A percentile compares a stretch with the other conserved stretches of the same genome.
phyloP scores from a whole-genome alignment of 805 yeast genomes.

The Brettanomyces anomalus region DNA sequence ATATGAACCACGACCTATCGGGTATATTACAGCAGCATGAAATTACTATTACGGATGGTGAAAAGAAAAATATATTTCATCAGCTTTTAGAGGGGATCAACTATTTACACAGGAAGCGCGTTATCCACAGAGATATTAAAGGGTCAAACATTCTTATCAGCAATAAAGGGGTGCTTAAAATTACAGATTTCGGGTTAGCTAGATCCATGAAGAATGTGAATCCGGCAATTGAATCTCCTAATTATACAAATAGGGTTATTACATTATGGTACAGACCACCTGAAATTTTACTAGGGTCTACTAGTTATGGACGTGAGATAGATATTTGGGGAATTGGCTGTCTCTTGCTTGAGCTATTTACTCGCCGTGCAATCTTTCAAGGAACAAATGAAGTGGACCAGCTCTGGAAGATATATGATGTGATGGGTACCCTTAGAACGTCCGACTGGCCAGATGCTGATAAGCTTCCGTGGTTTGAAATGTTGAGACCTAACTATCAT shows the following conservation, averaged over 20 bases:
- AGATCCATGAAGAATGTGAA: constrained; percentile 55
- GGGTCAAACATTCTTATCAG: constrained; percentile 70
- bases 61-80: constrained; percentile 55
- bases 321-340: constrained; percentile 98
- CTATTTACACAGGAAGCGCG: constrained; percentile 58
- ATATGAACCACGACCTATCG: constrained; percentile 87
- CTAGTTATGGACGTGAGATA: constrained; percentile 82
- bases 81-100: constrained; percentile 62
- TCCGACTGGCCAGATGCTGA: constrained; percentile 73
- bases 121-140: constrained; percentile 74
- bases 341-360: constrained; percentile 71
- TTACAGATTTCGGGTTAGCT: constrained; percentile 80
- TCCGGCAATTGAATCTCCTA: constrained; percentile 46
- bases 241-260: constrained; percentile 90
- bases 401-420: constrained; percentile 60
- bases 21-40: constrained; percentile 77
- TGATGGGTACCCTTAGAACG: constrained; percentile 79
- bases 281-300: constrained; percentile 81
- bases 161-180: constrained; percentile 51
- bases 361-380: constrained; percentile 69
- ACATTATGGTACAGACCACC: constrained; percentile 98
- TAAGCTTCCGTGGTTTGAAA: constrained; percentile 85
- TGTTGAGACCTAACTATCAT: constrained; percentile 52
- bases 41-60: constrained; percentile 50
- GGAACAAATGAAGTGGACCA: constrained; percentile 88